Percentiles rank a stretch among this genome's conserved stretches.
These are phyloP conservation scores for Lactarius vividus DNA, from an alignment of 768 basidiomycete genomes.

Conservation along the genomic window DNA sequence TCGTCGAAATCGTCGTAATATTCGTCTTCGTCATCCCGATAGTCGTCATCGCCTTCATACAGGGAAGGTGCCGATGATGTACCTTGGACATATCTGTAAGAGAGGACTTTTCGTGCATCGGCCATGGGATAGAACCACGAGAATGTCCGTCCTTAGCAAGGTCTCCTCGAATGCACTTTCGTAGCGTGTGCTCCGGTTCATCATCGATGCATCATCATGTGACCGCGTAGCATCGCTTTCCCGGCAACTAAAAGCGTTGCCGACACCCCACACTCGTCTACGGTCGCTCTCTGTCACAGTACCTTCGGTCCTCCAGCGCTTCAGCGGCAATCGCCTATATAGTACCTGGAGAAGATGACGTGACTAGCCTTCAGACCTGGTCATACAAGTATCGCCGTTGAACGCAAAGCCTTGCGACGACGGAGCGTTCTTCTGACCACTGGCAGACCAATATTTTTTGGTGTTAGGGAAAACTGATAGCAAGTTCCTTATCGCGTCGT, in stretches of 20 bases:
- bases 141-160: background rate
- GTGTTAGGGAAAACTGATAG: too few species aligned
- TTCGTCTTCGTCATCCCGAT: slow-evolving; percentile 8
- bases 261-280: too few species aligned
- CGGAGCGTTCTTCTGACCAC: too few species aligned
- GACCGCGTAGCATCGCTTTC: slow-evolving; percentile 7
- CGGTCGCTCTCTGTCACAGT: too few species aligned
- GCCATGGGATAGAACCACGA: slow-evolving; percentile 1
- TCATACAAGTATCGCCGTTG: too few species aligned
- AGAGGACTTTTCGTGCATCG: slow-evolving; percentile 10
- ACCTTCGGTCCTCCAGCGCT: too few species aligned
- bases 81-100: slow-evolving; percentile 23
- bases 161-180: background rate
- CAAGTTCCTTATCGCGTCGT: too few species aligned
- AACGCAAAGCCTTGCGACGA: too few species aligned
- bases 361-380: background rate
- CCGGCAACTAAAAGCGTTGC: too few species aligned
- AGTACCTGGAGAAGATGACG: background rate
- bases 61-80: slow-evolving; percentile 15
- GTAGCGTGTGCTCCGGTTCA: background rate
- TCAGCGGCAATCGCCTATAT: too few species aligned
- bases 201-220: slow-evolving; percentile 2
- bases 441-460: too few species aligned
- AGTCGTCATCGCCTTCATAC: slow-evolving; percentile 17
- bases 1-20: slow-evolving; percentile 13